Conservation (phyloP, 495 filamentous ascomycete species). For the Entonaema liquescens region DNA sequence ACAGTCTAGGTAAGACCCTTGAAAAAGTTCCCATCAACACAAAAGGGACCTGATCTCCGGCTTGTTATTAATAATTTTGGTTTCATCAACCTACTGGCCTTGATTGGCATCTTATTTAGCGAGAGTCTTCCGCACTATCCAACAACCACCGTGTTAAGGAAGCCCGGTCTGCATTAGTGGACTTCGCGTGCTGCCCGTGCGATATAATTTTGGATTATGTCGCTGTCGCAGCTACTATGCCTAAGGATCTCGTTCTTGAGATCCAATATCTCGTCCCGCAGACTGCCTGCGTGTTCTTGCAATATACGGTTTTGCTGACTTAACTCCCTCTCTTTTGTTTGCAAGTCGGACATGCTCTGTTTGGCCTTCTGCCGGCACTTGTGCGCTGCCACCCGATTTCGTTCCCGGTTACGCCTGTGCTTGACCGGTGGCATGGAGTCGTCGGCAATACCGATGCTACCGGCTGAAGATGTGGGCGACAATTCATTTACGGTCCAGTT, state of each 20-base stretch:
- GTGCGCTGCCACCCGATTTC: conserved; percentile 72
- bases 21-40: background rate
- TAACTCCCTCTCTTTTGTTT: conserved; percentile 45
- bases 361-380: conserved; percentile 78
- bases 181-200: conserved; percentile 50
- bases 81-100: no score
- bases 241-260: conserved; percentile 64
- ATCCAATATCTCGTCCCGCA: conserved; percentile 58
- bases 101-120: background rate
- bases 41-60: background rate
- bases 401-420: conserved; percentile 52
- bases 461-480: background rate
- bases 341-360: conserved; percentile 58
- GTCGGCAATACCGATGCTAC: background rate
- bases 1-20: background rate
- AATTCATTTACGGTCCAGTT: conserved; percentile 11
- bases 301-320: conserved; percentile 38
- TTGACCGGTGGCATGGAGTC: background rate
- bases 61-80: background rate
- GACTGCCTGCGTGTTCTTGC: conserved; percentile 41
- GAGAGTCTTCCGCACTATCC: background rate
- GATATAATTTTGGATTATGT: conserved; percentile 61
- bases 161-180: background rate
- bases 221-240: conserved; percentile 62
- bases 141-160: background rate